Evolutionary conservation across 805 yeast species (phyloP).

Genomic region (Monosporozyma aerobia): DNA sequence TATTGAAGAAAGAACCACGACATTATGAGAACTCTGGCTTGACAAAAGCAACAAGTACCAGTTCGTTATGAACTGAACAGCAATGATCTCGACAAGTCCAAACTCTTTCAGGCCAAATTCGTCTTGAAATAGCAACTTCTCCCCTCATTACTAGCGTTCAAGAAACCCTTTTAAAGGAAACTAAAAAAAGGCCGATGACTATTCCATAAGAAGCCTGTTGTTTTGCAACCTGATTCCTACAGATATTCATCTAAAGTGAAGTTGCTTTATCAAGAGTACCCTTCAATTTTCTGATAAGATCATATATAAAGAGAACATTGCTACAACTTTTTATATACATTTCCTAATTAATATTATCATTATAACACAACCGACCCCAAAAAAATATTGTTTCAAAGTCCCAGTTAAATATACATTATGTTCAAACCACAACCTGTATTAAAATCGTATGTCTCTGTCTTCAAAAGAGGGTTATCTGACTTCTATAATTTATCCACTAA

Average conservation of each 20-base stretch:
- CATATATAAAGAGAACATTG: not conserved
- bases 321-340: not conserved
- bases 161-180: not conserved
- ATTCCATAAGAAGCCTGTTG: not conserved
- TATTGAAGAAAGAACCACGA: not conserved
- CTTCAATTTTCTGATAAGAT: not conserved
- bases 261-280: not conserved
- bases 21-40: no score
- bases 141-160: not conserved
- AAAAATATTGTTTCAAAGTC: no score
- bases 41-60: no score
- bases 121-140: not conserved
- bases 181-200: not conserved
- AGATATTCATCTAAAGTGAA: no score
- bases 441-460: not conserved
- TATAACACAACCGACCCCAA: no score
- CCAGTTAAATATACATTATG: not conserved
- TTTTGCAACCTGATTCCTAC: not conserved
- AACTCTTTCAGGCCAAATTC: not conserved
- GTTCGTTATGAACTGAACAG: no score
- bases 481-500: slow-evolving; percentile 59
- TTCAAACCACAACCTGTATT: not conserved
- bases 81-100: not conserved
- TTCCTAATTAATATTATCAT: no score
- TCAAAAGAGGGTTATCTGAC: slow-evolving; percentile 21